Evolutionary conservation across 1,284 basidiomycete species (phyloP).

Genomic region (Trametes polyzona): DNA sequence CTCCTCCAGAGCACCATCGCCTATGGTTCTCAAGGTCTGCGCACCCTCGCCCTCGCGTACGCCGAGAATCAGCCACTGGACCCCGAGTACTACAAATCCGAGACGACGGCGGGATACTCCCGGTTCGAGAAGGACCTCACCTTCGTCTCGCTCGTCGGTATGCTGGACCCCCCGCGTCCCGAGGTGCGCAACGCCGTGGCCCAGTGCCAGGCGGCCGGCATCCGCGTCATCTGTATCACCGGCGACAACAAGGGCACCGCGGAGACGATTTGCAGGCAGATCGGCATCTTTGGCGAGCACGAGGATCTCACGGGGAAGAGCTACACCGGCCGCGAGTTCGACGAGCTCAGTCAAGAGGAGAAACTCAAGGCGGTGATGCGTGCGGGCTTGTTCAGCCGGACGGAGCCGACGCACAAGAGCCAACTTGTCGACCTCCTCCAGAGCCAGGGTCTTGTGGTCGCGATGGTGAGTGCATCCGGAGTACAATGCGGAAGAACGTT

Average conservation of each 20-base stretch:
- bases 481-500: conserved; percentile 1
- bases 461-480: conserved; percentile 72
- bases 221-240: conserved; percentile 96
- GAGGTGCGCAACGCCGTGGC: conserved; percentile 89
- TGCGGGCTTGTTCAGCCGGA: conserved; percentile 90
- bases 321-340: conserved; percentile 93
- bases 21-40: conserved; percentile 85
- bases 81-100: conserved; percentile 77
- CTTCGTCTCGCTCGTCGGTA: conserved; percentile 95
- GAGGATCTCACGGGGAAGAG: conserved; percentile 91
- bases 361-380: conserved; percentile 85
- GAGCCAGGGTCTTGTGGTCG: conserved; percentile 91
- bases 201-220: conserved; percentile 92
- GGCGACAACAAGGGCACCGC: conserved; percentile 99
- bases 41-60: conserved; percentile 92
- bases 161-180: conserved; percentile 97
- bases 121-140: conserved; percentile 91
- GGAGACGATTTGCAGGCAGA: conserved; percentile 95
- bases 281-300: conserved; percentile 87
- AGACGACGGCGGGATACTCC: conserved; percentile 81
- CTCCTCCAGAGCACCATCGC: conserved; percentile 70
- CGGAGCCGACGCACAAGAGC: conserved; percentile 95
- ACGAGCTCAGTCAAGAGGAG: conserved; percentile 78
- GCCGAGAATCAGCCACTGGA: conserved; percentile 80
- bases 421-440: conserved; percentile 97